Evolutionary conservation across 192 early-diverging fungal species (phyloP), one percentile per base, ranked within the genome.

Genomic region (Coemansia sp.): DNA sequence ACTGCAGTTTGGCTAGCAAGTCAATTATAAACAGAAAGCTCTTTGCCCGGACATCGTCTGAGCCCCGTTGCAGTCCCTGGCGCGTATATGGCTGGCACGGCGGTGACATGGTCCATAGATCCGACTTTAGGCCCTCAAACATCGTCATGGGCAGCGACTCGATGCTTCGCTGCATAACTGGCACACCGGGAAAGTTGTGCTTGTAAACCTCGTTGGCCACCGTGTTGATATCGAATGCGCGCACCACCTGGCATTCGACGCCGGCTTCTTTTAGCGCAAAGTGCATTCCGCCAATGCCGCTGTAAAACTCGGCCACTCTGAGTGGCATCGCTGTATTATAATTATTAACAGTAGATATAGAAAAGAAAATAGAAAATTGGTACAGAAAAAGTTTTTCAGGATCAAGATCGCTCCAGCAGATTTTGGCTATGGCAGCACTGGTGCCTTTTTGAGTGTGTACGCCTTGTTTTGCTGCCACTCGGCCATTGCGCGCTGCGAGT

Each of bases 161-260:
- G 44, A 90, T 91, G 26, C 81, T 73, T 37, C 87, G 80, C 61
- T 79, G 82, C 70, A 72, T 66, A 21, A 83, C 59, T 10, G 60
- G 64, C 2, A 79, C 70, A 4, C 47, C 66, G 3, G 66, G 72
- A 60, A 89, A 89, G 74, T 89, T 91, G 66, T 87, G 83, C 17
- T 65, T 77, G 67, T 90, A 88, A 23, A 89, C 87, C 1, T 82
- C 74, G 82, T 99, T 97, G 23, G 94, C 93, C 21, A 91, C 87
- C 5, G 84, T 84, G 75, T 97, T 99, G 58, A 99, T 92, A 78
- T 99, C 97, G 71, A 96, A 99, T 2, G 94, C 89, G n/a, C 87
- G 88, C 1, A 91, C 68, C 44, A 98, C 87, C 19, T 86, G 56
- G 22, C 83, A 78, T 34, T 76, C 61, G 50, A 86, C 82, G 9